Base-by-base conservation (phyloP, 1,284 basidiomycete genomes). In the Fomitopsis palustris region DNA sequence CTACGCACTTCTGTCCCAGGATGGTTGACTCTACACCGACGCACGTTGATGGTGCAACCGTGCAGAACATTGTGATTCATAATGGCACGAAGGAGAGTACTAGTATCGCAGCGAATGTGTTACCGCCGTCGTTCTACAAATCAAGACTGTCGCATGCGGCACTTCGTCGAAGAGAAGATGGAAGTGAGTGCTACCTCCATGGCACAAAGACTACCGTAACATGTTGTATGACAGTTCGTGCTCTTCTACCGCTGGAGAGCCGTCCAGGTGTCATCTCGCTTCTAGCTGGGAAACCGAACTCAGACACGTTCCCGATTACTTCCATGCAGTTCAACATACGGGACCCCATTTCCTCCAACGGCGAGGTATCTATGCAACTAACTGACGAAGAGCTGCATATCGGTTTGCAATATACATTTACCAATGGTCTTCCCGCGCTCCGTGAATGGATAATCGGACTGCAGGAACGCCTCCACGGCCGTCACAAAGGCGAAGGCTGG, bases 251-350 rank as follows among this genome's bases (percentile, higher is more conserved):
- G 0, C 80, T 94, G 42, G 95, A 98, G 74, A 76, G 78, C 21
- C 80, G 76, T 2, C 93, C 93, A 0, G 92, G 90, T 1, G 75
- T 96, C 57, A 88, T 98, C 57, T 95, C 93, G 8, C 80, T 97
- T 57, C 83, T 95, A 9, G 87, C 88, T 0, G 90, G 90, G 25
- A 92, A 92, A 73, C 96, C 96, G 19, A 96, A 96, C 69, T 83
- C 88, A n/a, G 76, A 81, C 4, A 92, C 93, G 10, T 98, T 98
- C 77, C 96, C 96, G 1, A 92, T 98, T 74, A 86, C 87, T 3
- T 86, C 86, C 0, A 75, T 97, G 63, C 85, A 81, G 52, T 82
- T 91, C 69, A 83, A 66, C 2, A 65, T 70, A 16, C 78, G 78
- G 14, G 79, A 69, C 55, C 85, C 83, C 1, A 71, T 66, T 25